Evolutionary conservation across 2,329 filamentous ascomycete genomes (phyloP).

Genomic region (Colletotrichum sp.): DNA sequence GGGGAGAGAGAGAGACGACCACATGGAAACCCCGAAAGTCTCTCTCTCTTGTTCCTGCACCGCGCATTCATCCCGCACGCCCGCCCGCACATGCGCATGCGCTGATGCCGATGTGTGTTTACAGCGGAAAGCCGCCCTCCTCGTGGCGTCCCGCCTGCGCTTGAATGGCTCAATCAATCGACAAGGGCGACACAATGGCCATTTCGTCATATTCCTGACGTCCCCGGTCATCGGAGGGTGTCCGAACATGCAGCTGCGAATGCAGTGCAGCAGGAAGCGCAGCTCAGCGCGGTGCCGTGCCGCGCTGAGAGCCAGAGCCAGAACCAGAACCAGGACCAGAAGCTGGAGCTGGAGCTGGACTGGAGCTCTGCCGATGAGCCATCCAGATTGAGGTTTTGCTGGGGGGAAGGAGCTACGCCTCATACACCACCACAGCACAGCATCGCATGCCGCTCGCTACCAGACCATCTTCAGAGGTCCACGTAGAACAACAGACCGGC

Average conservation of each 20-base stretch:
- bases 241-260: slow-evolving; percentile 6
- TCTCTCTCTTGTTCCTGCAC: neutral
- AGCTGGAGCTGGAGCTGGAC: neutral
- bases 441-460: neutral
- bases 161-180: neutral
- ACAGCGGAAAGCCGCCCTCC: neutral
- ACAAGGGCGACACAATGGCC: neutral
- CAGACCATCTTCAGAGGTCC: neutral
- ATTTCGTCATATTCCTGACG: neutral
- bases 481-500: neutral
- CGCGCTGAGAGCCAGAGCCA: neutral
- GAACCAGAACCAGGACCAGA: neutral
- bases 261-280: neutral
- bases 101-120: neutral
- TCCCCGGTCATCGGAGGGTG: slow-evolving; percentile 16
- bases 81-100: neutral
- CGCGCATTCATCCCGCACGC: neutral
- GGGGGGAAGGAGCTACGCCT: neutral
- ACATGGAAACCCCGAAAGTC: neutral
- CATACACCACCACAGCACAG: neutral
- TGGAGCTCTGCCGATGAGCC: neutral
- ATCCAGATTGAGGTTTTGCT: neutral
- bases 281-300: neutral
- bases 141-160: neutral
- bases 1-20: neutral